Evolutionary conservation across 352 stramenopile species (phyloP), one percentile per base, ranked within the genome.

Genomic region (Phytophthora tentaculata): DNA sequence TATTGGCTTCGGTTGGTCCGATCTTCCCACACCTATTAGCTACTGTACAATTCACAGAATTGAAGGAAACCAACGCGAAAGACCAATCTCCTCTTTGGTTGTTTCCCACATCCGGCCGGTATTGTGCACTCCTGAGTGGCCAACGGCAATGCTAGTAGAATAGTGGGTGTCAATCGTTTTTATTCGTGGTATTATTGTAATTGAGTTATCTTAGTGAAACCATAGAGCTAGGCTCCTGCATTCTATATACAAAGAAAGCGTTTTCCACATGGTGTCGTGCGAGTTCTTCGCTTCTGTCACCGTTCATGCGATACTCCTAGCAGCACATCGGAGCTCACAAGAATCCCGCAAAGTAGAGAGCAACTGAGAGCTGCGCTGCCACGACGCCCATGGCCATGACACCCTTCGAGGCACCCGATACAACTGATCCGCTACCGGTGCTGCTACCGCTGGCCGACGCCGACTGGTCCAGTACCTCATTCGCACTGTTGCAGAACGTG

Each of bases 401-500:
- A 37, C 22, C 61, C 8, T 22, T 54, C 20, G 56, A 56, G 28
- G 56, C 58, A 17, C 52, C 39, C 8, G 67, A 69, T 12, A 63
- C 55, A 39, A 64, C 45, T 6, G 52, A 60, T 1, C 57, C 67
- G 24, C 49, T 67, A 41, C 54, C 51, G 0, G 50, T 56, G 37
- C 49, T 57, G 20, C 61, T 70, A 13, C 45, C 60, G 9, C 10
- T 29, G 19, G 23, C 62, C 10, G 70, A 75, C 1, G 61, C 52
- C 14, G 56, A 76, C 20, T 61, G 47, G 49, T 73, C 55, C 32
- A 64, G 37, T 35, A 75, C 47, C 9, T 69, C 57, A 0, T 37
- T 73, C 32, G 67, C 61, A 41, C 45, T 35, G 23, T 20, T 39
- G 59, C 73, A 81, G 56, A 68, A 74, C 5, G 51, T 54, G 32